Evolutionary conservation across 257 asterid genomes (phyloP).

Genomic region (Mitragyna speciosa): DNA sequence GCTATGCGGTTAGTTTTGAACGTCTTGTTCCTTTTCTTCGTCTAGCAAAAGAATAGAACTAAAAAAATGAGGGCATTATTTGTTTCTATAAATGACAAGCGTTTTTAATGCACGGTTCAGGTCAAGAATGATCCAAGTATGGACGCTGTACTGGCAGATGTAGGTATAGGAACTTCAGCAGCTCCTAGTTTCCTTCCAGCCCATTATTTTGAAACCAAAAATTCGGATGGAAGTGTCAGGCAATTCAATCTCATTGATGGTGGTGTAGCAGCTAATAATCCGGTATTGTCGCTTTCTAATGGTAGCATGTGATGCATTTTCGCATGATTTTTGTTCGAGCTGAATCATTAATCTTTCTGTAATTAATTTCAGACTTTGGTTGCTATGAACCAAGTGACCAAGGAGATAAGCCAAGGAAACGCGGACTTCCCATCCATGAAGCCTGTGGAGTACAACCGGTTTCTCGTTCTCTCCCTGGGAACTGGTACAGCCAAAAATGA

Average conservation of each 20-base stretch:
- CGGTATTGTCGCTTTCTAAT: constrained; percentile 22
- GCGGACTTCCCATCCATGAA: constrained; percentile 26
- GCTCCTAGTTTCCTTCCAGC: constrained; percentile 62
- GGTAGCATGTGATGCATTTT: no score
- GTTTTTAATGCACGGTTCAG: constrained; percentile 24
- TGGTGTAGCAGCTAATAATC: constrained; percentile 55
- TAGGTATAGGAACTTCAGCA: constrained; percentile 61
- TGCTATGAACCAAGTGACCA: constrained; percentile 37
- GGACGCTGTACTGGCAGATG: constrained; percentile 45
- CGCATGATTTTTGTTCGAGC: background rate
- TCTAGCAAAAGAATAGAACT: no score
- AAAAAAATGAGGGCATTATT: no score
- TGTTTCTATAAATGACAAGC: no score
- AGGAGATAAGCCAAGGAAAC: constrained; percentile 23
- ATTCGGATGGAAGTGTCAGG: constrained; percentile 19
- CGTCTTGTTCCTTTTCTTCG: background rate
- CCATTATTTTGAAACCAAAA: constrained; percentile 36
- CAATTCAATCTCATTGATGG: constrained; percentile 57
- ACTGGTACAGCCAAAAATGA: constrained; percentile 17
- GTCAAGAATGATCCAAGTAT: constrained; percentile 17
- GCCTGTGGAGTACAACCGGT: constrained; percentile 36
- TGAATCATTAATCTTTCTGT: background rate
- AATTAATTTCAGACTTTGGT: constrained; percentile 39
- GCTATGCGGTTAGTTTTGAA: constrained; percentile 11
- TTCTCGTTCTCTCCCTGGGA: constrained; percentile 22